Evolutionary conservation across 129 eudicot genomes (phyloP).

Genomic region (Glebionis coronaria): DNA sequence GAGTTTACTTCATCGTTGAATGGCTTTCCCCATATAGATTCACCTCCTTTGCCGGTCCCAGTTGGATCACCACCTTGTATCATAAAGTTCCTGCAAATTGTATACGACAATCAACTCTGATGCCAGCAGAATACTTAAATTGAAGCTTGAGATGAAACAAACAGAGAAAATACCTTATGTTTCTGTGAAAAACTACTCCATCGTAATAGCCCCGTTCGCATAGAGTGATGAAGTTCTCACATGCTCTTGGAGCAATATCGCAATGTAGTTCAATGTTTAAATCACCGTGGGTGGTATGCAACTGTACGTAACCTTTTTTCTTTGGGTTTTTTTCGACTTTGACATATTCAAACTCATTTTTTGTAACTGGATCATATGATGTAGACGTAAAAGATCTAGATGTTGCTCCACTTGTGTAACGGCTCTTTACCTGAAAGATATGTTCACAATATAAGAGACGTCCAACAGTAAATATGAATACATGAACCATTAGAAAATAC

Average conservation of each 20-base stretch:
- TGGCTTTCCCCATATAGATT: slow-evolving; percentile 96
- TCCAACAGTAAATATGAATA: neutral
- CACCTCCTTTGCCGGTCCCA: slow-evolving; percentile 96
- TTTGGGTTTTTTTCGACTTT: slow-evolving; percentile 90
- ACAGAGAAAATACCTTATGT: slow-evolving; percentile 52
- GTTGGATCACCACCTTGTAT: slow-evolving; percentile 99
- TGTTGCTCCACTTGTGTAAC: slow-evolving; percentile 93
- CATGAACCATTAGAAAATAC: neutral
- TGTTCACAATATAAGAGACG: neutral
- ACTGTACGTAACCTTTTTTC: slow-evolving; percentile 81
- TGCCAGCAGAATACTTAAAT: neutral
- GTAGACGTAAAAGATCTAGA: slow-evolving; percentile 96
- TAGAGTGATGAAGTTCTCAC: slow-evolving; percentile 92
- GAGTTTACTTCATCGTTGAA: slow-evolving; percentile 94
- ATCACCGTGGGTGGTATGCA: slow-evolving; percentile 96
- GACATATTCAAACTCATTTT: slow-evolving; percentile 81
- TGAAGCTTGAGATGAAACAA: neutral
- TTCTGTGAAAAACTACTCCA: slow-evolving; percentile 89
- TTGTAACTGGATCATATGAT: slow-evolving; percentile 83
- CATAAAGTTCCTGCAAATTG: slow-evolving; percentile 78
- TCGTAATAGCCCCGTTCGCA: slow-evolving; percentile 94
- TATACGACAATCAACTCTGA: neutral
- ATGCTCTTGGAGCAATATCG: slow-evolving; percentile 93
- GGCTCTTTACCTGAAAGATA: slow-evolving; percentile 72
- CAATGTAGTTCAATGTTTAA: slow-evolving; percentile 93